Percentiles rank a stretch among this genome's conserved stretches.
Evolutionary conservation across 78 protist genomes (phyloP).

Genomic region (Mastigamoeba balamuthi): DNA sequence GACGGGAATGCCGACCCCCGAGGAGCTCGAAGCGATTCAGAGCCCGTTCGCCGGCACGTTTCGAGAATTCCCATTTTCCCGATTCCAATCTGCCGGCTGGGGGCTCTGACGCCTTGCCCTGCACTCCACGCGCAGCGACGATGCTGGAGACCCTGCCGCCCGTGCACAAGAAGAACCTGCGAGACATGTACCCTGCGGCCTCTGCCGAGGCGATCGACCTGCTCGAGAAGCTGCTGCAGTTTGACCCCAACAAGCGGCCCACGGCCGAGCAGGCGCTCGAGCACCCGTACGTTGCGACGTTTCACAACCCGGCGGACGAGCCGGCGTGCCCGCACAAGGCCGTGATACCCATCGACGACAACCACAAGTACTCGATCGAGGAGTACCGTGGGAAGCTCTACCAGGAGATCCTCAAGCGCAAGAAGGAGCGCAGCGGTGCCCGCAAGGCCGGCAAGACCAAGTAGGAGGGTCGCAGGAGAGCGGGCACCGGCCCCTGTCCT

Average conservation of each 20-base stretch:
- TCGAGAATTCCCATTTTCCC: background rate
- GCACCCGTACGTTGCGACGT: conserved; percentile 82
- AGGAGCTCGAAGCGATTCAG: conserved; percentile 72
- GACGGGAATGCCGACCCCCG: conserved; percentile 63
- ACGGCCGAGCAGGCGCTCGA: conserved; percentile 86
- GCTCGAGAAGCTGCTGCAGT: conserved; percentile 64
- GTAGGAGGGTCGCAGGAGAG: too few species aligned
- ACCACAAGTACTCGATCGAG: conserved; percentile 48
- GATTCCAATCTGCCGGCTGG: conserved; percentile 7
- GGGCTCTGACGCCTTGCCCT: conserved; percentile 40
- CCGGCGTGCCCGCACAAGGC: conserved; percentile 40
- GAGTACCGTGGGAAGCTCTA: conserved; percentile 64
- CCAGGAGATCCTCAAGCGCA: conserved; percentile 51
- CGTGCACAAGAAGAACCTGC: conserved; percentile 17
- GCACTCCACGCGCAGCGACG: conserved; percentile 47
- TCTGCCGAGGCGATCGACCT: conserved; percentile 88
- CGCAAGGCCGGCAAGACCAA: too few species aligned
- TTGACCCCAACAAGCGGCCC: conserved; percentile 88
- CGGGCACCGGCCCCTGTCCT: too few species aligned
- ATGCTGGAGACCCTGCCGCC: conserved; percentile 78
- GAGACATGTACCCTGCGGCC: conserved; percentile 76
- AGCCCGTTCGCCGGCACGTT: conserved; percentile 65
- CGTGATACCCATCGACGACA: conserved; percentile 74
- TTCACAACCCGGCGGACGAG: conserved; percentile 72
- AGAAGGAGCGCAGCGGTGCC: too few species aligned